Evolutionary conservation across 2,329 filamentous ascomycete species (phyloP).

Genomic region (Apiospora malaysiana): DNA sequence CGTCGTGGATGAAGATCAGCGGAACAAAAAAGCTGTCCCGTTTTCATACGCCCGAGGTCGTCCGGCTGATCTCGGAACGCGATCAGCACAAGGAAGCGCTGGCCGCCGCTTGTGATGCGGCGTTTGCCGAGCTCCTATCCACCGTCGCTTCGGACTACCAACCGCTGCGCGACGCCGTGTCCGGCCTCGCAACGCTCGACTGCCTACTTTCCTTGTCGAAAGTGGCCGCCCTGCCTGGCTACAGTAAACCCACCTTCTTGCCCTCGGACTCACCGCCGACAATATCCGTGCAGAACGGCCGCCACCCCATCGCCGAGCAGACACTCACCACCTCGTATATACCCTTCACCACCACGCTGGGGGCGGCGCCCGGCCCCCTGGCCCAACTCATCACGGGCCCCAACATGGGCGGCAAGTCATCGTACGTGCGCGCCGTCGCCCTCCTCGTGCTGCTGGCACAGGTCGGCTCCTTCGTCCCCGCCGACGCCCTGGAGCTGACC

Average conservation of each 20-base stretch:
- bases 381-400: slow-evolving; percentile 92
- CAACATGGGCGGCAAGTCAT: slow-evolving; percentile 99
- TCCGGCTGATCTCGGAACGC: slow-evolving; percentile 81
- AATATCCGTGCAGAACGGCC: slow-evolving; percentile 75
- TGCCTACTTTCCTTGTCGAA: slow-evolving; percentile 86
- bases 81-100: slow-evolving; percentile 95
- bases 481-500: slow-evolving; percentile 73
- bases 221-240: slow-evolving; percentile 85
- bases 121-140: slow-evolving; percentile 74
- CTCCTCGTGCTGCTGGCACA: slow-evolving; percentile 94
- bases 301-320: slow-evolving; percentile 96
- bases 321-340: slow-evolving; percentile 86
- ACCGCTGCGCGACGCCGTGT: slow-evolving; percentile 84
- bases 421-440: slow-evolving; percentile 90
- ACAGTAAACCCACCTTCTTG: slow-evolving; percentile 75
- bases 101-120: slow-evolving; percentile 86
- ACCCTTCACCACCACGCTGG: slow-evolving; percentile 81
- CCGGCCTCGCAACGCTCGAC: slow-evolving; percentile 85
- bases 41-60: slow-evolving; percentile 92
- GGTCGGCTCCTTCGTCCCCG: slow-evolving; percentile 92
- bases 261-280: slow-evolving; percentile 67
- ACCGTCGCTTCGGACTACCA: slow-evolving; percentile 87
- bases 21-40: slow-evolving; percentile 91
- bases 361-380: slow-evolving; percentile 67
- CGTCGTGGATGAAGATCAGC: slow-evolving; percentile 93